A percentile compares a stretch with the other conserved stretches of the same genome.
Evolutionary conservation across 331 rosid genomes (phyloP).

Genomic region (Rosa hybrid): DNA sequence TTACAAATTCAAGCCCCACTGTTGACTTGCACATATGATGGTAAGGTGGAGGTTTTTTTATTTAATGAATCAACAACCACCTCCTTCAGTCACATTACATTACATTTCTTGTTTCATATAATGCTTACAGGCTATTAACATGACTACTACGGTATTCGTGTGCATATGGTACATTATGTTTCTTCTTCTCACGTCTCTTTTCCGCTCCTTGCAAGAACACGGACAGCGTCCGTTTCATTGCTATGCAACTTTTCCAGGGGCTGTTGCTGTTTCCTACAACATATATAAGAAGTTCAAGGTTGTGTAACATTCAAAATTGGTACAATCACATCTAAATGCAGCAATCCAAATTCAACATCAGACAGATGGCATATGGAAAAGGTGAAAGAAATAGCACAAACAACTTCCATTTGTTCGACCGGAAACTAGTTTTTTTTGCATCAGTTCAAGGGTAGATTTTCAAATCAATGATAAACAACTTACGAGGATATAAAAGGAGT

Average conservation of each 20-base stretch:
- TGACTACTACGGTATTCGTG: background rate
- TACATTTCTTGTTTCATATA: background rate
- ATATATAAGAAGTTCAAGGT: background rate
- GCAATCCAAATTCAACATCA: background rate
- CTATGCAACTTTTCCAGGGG: background rate
- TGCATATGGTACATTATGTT: background rate
- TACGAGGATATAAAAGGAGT: background rate
- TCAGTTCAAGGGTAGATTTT: background rate
- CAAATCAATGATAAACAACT: constrained; percentile 2
- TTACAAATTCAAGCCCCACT: no score
- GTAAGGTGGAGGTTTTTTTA: background rate
- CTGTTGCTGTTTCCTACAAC: background rate
- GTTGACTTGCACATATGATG: background rate
- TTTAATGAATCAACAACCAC: background rate
- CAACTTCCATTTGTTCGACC: background rate
- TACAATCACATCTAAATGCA: background rate
- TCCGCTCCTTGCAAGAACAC: background rate
- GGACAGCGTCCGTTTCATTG: background rate
- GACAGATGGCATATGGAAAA: background rate
- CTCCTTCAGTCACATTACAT: background rate
- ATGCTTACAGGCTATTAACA: background rate
- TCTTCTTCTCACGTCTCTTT: background rate
- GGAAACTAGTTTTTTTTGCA: background rate
- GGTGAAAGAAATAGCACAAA: background rate
- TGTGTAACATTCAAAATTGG: background rate